Evolutionary conservation across 2,329 filamentous ascomycete species (phyloP).

Genomic region (Metarhizium humberi): DNA sequence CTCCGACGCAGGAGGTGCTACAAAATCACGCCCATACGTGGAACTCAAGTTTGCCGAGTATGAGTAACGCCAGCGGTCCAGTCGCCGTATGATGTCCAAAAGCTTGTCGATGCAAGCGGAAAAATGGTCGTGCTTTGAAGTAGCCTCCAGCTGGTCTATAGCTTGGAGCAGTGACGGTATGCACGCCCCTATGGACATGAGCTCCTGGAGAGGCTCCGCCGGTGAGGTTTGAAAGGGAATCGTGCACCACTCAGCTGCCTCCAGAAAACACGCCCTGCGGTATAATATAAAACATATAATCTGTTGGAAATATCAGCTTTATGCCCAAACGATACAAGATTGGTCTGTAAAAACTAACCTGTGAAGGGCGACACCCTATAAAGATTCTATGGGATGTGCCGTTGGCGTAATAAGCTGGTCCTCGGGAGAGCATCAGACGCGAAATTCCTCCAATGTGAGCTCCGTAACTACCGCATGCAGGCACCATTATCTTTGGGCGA

Average conservation of each 20-base stretch:
- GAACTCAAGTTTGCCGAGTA: background rate
- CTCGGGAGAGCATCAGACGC: conserved; percentile 21
- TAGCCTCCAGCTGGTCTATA: background rate
- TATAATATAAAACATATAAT: conserved; percentile 20
- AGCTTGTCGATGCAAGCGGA: background rate
- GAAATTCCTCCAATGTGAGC: conserved; percentile 26
- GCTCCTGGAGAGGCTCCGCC: conserved; percentile 21
- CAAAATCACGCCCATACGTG: background rate
- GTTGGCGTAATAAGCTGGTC: conserved; percentile 19
- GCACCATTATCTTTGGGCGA: background rate
- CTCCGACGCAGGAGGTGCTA: background rate
- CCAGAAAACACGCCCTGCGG: conserved; percentile 21
- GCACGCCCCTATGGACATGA: conserved; percentile 14
- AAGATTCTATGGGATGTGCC: conserved; percentile 28
- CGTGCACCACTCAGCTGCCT: conserved; percentile 17
- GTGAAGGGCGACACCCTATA: conserved; percentile 27
- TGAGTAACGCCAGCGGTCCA: background rate
- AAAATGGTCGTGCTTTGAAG: background rate
- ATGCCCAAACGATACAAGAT: too few relatives aligned
- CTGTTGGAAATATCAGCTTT: conserved; percentile 8
- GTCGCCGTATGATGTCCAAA: background rate
- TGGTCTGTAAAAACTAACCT: conserved; percentile 17
- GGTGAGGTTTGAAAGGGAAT: conserved; percentile 19
- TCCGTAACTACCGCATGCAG: conserved; percentile 6
- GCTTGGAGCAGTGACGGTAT: conserved; percentile 20